These are phyloP conservation scores for Collybia nuda DNA, from an alignment of 768 basidiomycete species.

Conservation along the genomic window DNA sequence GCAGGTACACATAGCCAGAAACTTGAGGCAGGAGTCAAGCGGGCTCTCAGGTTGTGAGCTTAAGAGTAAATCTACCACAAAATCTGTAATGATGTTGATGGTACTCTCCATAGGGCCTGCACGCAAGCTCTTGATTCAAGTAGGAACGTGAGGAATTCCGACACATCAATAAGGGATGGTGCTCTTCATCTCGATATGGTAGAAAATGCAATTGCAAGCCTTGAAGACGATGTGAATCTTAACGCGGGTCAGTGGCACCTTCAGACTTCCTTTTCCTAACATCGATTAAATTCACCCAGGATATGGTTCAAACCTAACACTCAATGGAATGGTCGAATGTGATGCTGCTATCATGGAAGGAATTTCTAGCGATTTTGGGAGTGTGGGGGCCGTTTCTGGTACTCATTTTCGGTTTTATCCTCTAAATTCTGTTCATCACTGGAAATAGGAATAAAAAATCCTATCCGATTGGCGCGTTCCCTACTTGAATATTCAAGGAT, in stretches of 20 bases:
- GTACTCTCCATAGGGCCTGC: too few species aligned
- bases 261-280: neutral
- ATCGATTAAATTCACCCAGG: constrained; percentile 34
- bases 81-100: too few species aligned
- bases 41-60: constrained; percentile 53
- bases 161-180: neutral
- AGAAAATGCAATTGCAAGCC: constrained; percentile 48
- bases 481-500: constrained; percentile 53
- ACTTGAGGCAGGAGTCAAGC: constrained; percentile 53
- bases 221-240: constrained; percentile 67
- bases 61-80: neutral
- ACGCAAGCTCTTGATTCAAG: too few species aligned
- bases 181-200: constrained; percentile 43
- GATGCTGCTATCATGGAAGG: constrained; percentile 75
- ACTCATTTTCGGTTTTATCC: neutral
- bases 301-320: constrained; percentile 75
- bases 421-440: neutral
- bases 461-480: constrained; percentile 58
- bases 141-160: neutral
- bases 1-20: constrained; percentile 62
- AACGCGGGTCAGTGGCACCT: constrained; percentile 60
- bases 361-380: constrained; percentile 49
- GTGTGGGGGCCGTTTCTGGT: constrained; percentile 76
- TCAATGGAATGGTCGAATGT: constrained; percentile 77
- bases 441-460: constrained; percentile 62